These are phyloP conservation scores for Glycine tomentella DNA, from an alignment of 306 rosid genomes.

Conservation along the genomic window DNA sequence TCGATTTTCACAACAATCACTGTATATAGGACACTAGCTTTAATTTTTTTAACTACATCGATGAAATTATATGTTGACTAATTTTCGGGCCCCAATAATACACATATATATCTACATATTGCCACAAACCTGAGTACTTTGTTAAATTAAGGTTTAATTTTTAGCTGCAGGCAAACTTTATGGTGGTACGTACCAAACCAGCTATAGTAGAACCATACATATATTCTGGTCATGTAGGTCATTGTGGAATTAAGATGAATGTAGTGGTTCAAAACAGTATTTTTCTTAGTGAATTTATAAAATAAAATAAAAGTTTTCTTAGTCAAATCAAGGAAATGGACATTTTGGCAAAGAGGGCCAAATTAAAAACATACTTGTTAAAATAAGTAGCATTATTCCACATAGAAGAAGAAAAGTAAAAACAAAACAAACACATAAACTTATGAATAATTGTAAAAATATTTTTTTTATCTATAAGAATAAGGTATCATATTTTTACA, in stretches of 20 bases:
- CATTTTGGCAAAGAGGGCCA: background rate
- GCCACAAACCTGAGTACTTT: conserved; percentile 2
- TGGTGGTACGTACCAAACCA: background rate
- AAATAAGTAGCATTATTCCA: no score
- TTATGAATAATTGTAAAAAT: background rate
- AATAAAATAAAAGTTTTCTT: background rate
- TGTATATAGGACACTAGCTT: conserved; percentile 12
- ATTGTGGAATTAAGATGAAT: background rate
- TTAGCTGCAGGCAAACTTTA: conserved; percentile 30
- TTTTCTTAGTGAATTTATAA: background rate
- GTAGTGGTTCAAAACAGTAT: background rate
- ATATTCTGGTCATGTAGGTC: no score
- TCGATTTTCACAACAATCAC: conserved; percentile 40
- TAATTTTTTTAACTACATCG: conserved; percentile 23
- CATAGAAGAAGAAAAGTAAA: background rate
- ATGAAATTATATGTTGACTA: conserved; percentile 44
- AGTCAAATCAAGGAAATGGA: background rate
- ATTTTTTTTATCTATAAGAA: no score
- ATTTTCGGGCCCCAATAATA: conserved; percentile 34
- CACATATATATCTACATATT: background rate
- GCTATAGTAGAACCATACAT: background rate
- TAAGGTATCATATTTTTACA: no score
- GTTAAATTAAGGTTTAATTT: conserved; percentile 33
- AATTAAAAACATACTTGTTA: background rate
- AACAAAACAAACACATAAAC: background rate